Conservation (phyloP, 208 protist genomes). For the Naegleria lovaniensis region DNA sequence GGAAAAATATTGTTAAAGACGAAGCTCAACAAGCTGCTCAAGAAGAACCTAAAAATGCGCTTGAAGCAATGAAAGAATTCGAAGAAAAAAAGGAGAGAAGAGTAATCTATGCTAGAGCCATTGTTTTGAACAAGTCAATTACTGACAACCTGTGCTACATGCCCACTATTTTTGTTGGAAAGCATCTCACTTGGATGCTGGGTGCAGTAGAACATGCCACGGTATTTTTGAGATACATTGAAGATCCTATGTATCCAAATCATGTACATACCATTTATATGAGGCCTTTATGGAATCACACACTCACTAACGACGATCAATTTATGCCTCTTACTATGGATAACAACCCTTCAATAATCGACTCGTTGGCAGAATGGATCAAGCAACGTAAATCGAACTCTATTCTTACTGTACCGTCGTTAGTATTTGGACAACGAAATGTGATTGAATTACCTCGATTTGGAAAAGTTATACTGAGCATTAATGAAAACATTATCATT, state of each 20-base stretch:
- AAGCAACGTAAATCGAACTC: background rate
- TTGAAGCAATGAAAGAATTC: constrained; percentile 2
- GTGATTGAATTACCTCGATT: background rate
- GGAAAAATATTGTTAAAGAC: background rate
- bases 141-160: no score
- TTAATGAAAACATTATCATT: constrained; percentile 7
- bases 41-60: background rate
- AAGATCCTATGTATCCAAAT: background rate
- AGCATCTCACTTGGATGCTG: background rate
- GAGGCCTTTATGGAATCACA: background rate
- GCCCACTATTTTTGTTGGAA: no score
- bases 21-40: background rate
- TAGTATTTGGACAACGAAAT: background rate
- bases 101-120: background rate
- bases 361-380: background rate
- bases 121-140: background rate
- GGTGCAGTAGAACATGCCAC: background rate
- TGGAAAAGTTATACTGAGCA: background rate
- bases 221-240: background rate
- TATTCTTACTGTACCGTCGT: background rate
- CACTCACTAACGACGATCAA: background rate
- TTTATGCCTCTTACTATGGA: background rate
- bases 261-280: background rate
- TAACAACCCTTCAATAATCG: background rate
- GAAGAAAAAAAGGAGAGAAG: constrained; percentile 21